A percentile compares a stretch with the other conserved stretches of the same genome.
Evolutionary conservation across 164 flowering plant species (phyloP).

Genomic region (Sedum album): DNA sequence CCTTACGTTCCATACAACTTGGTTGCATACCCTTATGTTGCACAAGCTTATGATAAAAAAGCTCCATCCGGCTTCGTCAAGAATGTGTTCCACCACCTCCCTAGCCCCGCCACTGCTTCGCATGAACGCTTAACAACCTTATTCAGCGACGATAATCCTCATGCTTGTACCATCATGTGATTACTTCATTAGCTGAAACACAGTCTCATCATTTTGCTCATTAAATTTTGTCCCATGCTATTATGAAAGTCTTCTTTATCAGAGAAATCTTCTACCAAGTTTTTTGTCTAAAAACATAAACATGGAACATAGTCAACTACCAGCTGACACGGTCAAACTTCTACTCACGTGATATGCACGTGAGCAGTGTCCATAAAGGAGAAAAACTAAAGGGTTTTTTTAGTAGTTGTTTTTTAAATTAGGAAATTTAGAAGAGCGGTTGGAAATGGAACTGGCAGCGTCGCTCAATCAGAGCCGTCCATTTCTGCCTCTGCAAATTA

Average conservation of each 20-base stretch:
- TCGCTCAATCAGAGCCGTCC: slow-evolving; percentile 19
- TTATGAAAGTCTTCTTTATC: too few relatives aligned
- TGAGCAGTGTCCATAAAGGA: too few relatives aligned
- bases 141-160: slow-evolving; percentile 28
- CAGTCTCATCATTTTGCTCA: too few relatives aligned
- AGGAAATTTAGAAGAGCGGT: not conserved
- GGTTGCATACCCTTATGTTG: slow-evolving; percentile 21
- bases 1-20: slow-evolving; percentile 27
- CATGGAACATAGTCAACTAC: too few relatives aligned
- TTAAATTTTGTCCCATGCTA: too few relatives aligned
- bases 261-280: too few relatives aligned
- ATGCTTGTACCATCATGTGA: slow-evolving; percentile 28
- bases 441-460: not conserved
- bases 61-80: slow-evolving; percentile 27
- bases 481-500: slow-evolving; percentile 8
- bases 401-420: too few relatives aligned
- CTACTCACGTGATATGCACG: too few relatives aligned
- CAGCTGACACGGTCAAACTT: too few relatives aligned
- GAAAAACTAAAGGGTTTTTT: too few relatives aligned
- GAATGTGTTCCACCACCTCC: slow-evolving; percentile 19
- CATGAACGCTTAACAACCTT: slow-evolving; percentile 13
- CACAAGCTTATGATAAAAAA: slow-evolving; percentile 27
- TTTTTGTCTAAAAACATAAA: too few relatives aligned
- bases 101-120: slow-evolving; percentile 14
- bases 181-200: not conserved